Percentiles rank a stretch among this genome's conserved stretches.
Evolutionary conservation across 1,139 yeast genomes (phyloP).

Genomic region (Blastobotrys raffinosifermentans): DNA sequence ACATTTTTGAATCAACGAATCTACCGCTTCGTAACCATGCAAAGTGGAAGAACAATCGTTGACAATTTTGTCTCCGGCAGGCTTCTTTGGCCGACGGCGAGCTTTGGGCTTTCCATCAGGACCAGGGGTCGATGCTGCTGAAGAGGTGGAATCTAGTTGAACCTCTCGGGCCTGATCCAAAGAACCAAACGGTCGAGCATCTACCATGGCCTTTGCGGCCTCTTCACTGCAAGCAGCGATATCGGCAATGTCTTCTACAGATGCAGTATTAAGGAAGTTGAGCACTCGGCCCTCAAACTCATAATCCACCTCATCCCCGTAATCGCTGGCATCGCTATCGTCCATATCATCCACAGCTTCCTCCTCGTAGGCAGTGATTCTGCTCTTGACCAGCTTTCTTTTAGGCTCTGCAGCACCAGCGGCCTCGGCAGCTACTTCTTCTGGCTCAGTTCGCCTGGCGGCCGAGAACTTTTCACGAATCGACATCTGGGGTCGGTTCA

Average conservation of each 20-base stretch:
- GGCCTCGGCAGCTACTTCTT: not conserved
- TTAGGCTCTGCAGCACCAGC: conserved; percentile 7
- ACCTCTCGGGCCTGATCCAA: conserved; percentile 53
- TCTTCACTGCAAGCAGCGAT: conserved; percentile 65
- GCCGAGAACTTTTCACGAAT: conserved; percentile 34
- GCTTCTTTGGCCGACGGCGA: conserved; percentile 40
- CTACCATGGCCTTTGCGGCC: conserved; percentile 57
- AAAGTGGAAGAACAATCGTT: conserved; percentile 65
- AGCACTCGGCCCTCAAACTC: conserved; percentile 62
- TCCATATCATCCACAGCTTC: conserved; percentile 27
- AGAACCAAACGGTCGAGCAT: conserved; percentile 61
- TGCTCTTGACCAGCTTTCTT: conserved; percentile 8
- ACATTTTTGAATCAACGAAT: conserved; percentile 79
- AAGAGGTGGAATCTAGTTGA: conserved; percentile 38
- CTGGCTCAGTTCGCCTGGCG: conserved; percentile 1
- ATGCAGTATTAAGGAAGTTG: conserved; percentile 72
- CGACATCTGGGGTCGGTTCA: conserved; percentile 28
- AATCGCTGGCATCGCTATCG: conserved; percentile 32
- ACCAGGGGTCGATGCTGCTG: conserved; percentile 12
- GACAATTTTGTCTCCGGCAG: conserved; percentile 69
- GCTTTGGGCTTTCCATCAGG: conserved; percentile 30
- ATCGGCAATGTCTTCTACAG: conserved; percentile 71
- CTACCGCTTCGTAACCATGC: conserved; percentile 90
- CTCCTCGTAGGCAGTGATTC: conserved; percentile 26
- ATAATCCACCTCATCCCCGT: conserved; percentile 42